Evolutionary conservation across 352 stramenopile genomes (phyloP).

Genomic region (Globisporangium recalcitrans): DNA sequence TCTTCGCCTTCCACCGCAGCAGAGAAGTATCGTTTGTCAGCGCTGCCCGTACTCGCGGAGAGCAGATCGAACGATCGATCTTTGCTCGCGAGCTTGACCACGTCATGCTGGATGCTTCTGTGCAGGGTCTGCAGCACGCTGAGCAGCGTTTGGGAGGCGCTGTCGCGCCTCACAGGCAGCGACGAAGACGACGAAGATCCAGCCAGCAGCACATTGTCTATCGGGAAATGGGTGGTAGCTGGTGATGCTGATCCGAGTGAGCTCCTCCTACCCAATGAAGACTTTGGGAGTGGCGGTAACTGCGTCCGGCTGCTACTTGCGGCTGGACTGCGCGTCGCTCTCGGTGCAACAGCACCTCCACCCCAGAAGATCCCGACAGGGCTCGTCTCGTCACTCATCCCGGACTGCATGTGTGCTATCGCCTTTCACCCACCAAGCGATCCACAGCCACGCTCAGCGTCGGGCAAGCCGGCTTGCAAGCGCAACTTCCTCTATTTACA

Average conservation of each 20-base stretch:
- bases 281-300: slow-evolving; percentile 1
- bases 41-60: slow-evolving; percentile 4
- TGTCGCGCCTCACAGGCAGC: slow-evolving; percentile 1
- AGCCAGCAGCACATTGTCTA: neutral
- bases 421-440: neutral
- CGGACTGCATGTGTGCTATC: neutral
- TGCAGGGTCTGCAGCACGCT: slow-evolving; percentile 47
- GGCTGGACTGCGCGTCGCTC: neutral
- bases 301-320: neutral
- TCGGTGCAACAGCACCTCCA: neutral
- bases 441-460: no score
- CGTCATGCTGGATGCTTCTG: slow-evolving; percentile 33
- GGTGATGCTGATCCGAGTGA: neutral
- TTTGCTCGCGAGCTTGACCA: slow-evolving; percentile 26
- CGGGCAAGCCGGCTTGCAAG: neutral
- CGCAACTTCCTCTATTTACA: slow-evolving; percentile 3
- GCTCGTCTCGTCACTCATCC: slow-evolving; percentile 9
- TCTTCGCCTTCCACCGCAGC: slow-evolving; percentile 28
- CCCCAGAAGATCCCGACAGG: slow-evolving; percentile 35
- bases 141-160: slow-evolving; percentile 28
- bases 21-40: slow-evolving; percentile 19
- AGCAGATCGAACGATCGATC: slow-evolving; percentile 24
- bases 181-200: neutral
- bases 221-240: neutral
- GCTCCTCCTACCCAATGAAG: neutral